Evolutionary conservation across 192 early-diverging fungal genomes (phyloP), one percentile per base, ranked within the genome.

Genomic region (Paraglomus brasilianum): DNA sequence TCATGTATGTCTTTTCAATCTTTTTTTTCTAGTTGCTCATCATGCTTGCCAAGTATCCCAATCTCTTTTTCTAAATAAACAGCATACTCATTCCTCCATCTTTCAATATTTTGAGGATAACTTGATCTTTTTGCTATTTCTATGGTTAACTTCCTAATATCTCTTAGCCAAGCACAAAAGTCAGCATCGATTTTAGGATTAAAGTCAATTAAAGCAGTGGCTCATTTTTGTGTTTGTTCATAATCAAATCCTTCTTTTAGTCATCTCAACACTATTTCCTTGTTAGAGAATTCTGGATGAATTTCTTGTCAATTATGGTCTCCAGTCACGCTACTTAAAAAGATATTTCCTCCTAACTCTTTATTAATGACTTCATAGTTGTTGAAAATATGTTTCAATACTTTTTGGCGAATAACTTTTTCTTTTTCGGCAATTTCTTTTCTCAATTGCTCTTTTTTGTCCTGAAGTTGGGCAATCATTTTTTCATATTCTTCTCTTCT

Each of bases 381-480:
- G 38, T 55, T 55, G 38, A 55, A 17, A 22, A 55, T 55, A 22
- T 55, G 52, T 55, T 55, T 55, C 38, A 55, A 55, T 5, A 55
- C 52, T 55, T 55, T 55, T 55, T 55, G 52, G 1, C 21, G 52
- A 17, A 55, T 55, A 55, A 55, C 38, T 55, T 55, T 55, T 36
- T 55, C 52, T 55, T 55, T 55, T 55, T 55, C n/a, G 2, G 2
- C n/a, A 55, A 55, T 55, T 55, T 55, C 52, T 55, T 17, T 55
- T 55, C 38, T 55, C 38, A 55, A 55, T 5, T 19, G 13, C 10
- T 9, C 19, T 22, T 55, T 55, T 55, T 55, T 55, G 9, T 55
- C 52, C 10, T 55, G 22, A 30, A 55, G 38, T n/a, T n/a, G n/a
- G n/a, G n/a, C n/a, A n/a, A n/a, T n/a, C n/a, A n/a, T n/a, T n/a